Conservation (phyloP, 139 green algal species). For the Asterochloris sp. region DNA sequence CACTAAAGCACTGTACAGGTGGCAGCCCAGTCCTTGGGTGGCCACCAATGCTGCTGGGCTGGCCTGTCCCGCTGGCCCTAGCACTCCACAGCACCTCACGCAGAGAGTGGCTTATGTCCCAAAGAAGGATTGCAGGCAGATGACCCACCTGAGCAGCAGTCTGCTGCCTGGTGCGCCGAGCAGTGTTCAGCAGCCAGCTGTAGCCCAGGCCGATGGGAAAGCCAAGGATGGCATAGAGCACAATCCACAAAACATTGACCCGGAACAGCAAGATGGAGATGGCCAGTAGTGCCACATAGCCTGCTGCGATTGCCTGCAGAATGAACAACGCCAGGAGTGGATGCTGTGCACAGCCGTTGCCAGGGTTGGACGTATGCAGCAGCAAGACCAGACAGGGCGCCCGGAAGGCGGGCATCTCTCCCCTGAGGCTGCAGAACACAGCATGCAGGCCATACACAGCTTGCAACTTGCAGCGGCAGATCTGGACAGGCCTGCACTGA, state of each 20-base stretch:
- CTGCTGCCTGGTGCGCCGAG: background rate
- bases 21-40: background rate
- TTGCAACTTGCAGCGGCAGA: too few species aligned
- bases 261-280: conserved; percentile 15
- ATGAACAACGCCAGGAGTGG: too few species aligned
- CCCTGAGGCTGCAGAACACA: background rate
- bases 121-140: background rate
- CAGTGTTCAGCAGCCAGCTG: conserved; percentile 7
- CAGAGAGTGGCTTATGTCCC: too few species aligned
- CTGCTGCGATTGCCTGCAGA: background rate
- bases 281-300: background rate
- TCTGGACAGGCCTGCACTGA: too few species aligned
- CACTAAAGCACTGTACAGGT: background rate
- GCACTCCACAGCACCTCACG: background rate
- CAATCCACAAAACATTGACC: conserved; percentile 6
- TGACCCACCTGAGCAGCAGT: conserved; percentile 4
- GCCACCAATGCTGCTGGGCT: background rate
- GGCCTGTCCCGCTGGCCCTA: background rate
- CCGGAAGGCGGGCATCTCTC: too few species aligned
- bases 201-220: conserved; percentile 4
- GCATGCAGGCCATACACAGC: too few species aligned
- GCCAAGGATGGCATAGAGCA: background rate
- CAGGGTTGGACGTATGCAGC: too few species aligned
- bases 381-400: too few species aligned
- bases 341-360: too few species aligned